Base-by-base conservation (phyloP, 345 rosid genomes). In the Combretum micranthum region DNA sequence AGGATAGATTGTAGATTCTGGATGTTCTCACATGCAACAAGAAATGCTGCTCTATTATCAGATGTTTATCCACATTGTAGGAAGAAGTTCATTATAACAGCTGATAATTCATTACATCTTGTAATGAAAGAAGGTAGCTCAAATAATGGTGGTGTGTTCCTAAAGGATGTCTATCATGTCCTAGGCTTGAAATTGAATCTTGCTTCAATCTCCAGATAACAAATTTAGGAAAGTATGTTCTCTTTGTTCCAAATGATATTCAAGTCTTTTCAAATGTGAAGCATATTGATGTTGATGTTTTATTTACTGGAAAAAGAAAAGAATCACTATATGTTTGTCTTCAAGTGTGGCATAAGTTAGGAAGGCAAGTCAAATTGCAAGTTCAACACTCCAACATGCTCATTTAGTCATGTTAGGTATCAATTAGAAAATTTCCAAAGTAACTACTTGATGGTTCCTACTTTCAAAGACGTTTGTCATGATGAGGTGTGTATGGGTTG, bases 391-490 rank as follows among this genome's bases (percentile, higher is more conserved):
- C 11, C 56, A 62, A 66, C 72, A 61, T 44, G 64, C 67, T 39
- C 51, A 55, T 0, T 23, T 62, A 12, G 59, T 12, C 60, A 68
- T 53, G 16, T 57, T 2, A 55, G 60, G 26, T 63, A 69, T 63
- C 59, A 63, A 58, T 39, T 52, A 69, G 12, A n/a, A 69, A 25
- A 59, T 63, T 4, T 69, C 64, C 1, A 22, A 43, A 60, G 16
- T 59, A 45, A 12, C 45, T 69, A 15, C 0, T 64, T 11, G 62
- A 65, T 13, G 64, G 44, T 65, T 8, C 69, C 57, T 22, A 12
- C 3, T 4, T 13, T 70, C 0, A 22, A 65, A 13, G 47, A 58
- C 42, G 7, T 65, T 20, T 23, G 52, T 45, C 42, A 61, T 14
- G 2, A 37, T 44, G 12, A 51, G 25, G 42, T 50, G 0, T 60